Evolutionary conservation across 345 rosid genomes (phyloP), one percentile per base, ranked within the genome.

Genomic region (Dipteronia dyeriana): DNA sequence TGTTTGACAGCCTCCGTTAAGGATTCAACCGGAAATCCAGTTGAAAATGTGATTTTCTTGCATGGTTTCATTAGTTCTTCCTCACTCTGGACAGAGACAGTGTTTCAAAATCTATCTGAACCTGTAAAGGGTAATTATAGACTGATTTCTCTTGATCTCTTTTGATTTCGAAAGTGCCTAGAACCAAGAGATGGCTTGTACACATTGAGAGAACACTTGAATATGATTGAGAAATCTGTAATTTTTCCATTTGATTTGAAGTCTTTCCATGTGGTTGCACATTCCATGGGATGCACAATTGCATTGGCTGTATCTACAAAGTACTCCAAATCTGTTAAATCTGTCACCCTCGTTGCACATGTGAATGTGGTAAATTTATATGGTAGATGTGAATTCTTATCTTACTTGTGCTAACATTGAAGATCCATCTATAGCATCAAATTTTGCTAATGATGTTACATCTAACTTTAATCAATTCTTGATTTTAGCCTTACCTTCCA

Each of bases 231-330:
- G 75, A 84, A 87, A 77, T 88, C 91, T 8, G 89, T 88, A 45
- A 87, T 92, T 57, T 20, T 45, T 34, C 84, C 86, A 22, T 79
- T 70, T 59, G 71, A 83, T 68, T 79, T 86, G 87, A 79, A 79
- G 25, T 87, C 90, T 25, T 94, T 91, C 81, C 94, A 91, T 76
- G 70, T 94, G 43, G 97, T 92, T 62, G 93, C 90, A 34, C 96
- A 94, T 61, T 94, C 98, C 54, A 88, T 92, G 97, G 98, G 97
- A 47, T 90, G 93, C 82, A 82, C 88, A 20, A 67, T 93, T 66
- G 91, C 90, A 47, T 45, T 87, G 76, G 93, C 92, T 62, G 81
- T 91, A 56, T 91, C 92, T 68, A 90, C 92, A 0, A 91, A 90
- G 82, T 84, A 86, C 86, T n/a, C 87, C 0, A 19, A 71, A 6